Evolutionary conservation across 805 yeast genomes (phyloP).

Genomic region (Wickerhamiella dianesei): DNA sequence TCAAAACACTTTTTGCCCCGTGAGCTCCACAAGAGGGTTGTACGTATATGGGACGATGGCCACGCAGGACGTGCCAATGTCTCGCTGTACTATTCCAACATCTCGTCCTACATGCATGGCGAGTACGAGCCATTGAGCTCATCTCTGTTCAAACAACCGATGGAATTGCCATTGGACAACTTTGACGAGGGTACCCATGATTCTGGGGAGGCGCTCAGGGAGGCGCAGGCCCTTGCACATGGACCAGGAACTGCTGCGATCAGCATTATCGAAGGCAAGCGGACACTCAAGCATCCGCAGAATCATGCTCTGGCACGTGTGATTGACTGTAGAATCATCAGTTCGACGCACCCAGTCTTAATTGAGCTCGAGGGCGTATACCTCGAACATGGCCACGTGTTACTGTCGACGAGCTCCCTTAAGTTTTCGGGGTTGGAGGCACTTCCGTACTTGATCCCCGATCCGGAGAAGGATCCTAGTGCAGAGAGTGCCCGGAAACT

Average conservation of each 20-base stretch:
- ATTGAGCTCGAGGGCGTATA: conserved; percentile 23
- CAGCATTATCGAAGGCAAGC: conserved; percentile 1
- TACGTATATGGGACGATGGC: conserved; percentile 1
- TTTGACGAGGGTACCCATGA: background rate
- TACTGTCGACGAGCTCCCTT: conserved; percentile 22
- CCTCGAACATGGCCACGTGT: conserved; percentile 24
- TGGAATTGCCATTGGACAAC: background rate
- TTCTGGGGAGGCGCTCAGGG: background rate
- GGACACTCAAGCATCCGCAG: conserved; percentile 3
- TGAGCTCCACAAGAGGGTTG: background rate
- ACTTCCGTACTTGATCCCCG: conserved; percentile 32
- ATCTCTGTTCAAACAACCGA: background rate
- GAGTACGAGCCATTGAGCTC: background rate
- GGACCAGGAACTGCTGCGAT: background rate
- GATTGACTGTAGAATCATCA: conserved; percentile 1
- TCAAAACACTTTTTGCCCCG: background rate
- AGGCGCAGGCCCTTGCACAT: conserved; percentile 2
- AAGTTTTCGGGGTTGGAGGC: conserved; percentile 24
- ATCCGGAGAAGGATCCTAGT: conserved; percentile 40
- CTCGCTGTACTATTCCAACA: conserved; percentile 3
- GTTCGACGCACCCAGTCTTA: background rate
- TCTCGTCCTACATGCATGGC: conserved; percentile 7
- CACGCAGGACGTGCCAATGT: background rate
- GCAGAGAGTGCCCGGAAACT: conserved; percentile 39
- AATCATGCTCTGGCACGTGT: conserved; percentile 9